Evolutionary conservation across 2,329 filamentous ascomycete genomes (phyloP), one percentile per base, ranked within the genome.

Genomic region (Talaromyces sp.): DNA sequence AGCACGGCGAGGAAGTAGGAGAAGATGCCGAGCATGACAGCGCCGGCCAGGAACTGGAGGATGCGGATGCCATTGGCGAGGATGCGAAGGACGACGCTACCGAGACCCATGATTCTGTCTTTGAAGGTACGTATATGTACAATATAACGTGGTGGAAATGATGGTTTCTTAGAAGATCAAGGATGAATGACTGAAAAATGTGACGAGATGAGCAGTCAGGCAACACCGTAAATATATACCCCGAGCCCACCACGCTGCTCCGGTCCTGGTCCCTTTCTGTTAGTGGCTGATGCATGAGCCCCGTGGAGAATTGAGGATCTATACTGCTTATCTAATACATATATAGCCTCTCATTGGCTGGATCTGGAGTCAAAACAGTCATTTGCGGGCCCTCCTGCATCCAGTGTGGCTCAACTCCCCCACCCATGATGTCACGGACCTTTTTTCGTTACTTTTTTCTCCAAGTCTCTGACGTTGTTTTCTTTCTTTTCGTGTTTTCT

Each of bases 1-100:
- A 93, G 85, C 9, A 90, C 85, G 9, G 90, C 87, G 59, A 97
- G 86, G 83, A 93, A 96, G 83, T 96, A 97, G 59, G 88, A 89
- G 83, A 90, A 93, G 72, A 95, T 85, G 70, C 85, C 90, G 67
- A 97, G 85, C 67, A 94, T 85, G 69, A 96, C 83, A 66, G 84
- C 87, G 9, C 89, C 83, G 76, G 87, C 91, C 74, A 86, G 83
- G 77, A 96, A 90, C 72, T 92, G 87, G 64, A 97, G 79, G 69
- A 84, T 79, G 70, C 94, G 91, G 72, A 96, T 81, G 75, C 89
- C 83, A 75, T 89, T 90, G 73, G 92, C 89, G 56, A 85, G 78
- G 62, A 85, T 78, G 72, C 91, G 92, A 71, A 96, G 86, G 71
- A 86, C 82, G 67, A 88, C 76, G 68, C 87, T 86, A 52, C 80